Base-by-base conservation (phyloP, 768 basidiomycete species). In the Baorangia bicolor region DNA sequence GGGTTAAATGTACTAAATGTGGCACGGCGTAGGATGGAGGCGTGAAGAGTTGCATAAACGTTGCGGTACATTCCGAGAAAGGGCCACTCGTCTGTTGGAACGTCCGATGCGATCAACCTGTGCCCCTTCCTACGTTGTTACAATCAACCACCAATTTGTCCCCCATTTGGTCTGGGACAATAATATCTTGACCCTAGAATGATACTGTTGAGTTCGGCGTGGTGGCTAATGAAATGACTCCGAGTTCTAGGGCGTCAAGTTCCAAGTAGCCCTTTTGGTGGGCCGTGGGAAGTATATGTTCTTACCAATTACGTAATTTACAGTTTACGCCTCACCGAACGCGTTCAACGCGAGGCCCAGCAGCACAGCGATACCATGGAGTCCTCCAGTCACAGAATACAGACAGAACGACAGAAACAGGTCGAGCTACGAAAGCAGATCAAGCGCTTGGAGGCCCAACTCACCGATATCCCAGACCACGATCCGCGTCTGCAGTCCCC, bases 341-440 rank as follows among this genome's bases (percentile, higher is more conserved):
- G 57, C 64, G 61, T 53, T 39, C 35, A 43, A 48, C 59, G 51
- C 43, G 48, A 47, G 55, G 55, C 40, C 37, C 49, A 39, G 30
- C 47, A 25, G 25, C 37, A 23, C 18, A n/a, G 21, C 30, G 18
- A 48, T 25, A 18, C 45, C 31, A 88, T 88, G 87, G 77, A 86
- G 42, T 86, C 87, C 0, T 75, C 78, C 20, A 74, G 78, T 2
- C 73, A 71, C 56, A 76, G 80, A 59, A 58, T 56, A 2, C 61
- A 74, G 38, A 69, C 73, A 11, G 77, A 78, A 27, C 66, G 66
- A 41, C 70, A 64, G 28, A 76, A 65, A 49, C 82, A 85, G 52
- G 76, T 74, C 39, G 78, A 81, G 35, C 69, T 90, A 13, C 73
- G 76, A 39, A 72, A 68, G 16, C 77, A 88, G 58, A 90, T 90